Conservation (phyloP, 2,329 filamentous ascomycete species). For the Beauveria scarabaeidicola region DNA sequence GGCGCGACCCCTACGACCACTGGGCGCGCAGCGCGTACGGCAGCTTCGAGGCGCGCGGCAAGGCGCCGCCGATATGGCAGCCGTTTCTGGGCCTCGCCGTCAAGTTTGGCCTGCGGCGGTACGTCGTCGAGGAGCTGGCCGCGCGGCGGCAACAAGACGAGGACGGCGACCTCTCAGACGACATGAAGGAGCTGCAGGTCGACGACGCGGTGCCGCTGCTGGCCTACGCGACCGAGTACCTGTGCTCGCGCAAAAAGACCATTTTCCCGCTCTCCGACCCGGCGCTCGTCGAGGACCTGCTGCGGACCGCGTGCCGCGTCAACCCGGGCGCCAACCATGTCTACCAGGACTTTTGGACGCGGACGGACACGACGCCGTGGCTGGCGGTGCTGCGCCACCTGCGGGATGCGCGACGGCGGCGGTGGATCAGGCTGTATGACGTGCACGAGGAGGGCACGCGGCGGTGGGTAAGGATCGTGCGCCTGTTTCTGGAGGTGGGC, state of each 20-base stretch:
- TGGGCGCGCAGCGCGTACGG: slow-evolving; percentile 26
- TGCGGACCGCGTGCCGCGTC: slow-evolving; percentile 13
- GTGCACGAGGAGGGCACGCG: slow-evolving; percentile 18
- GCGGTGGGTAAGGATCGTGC: slow-evolving; percentile 23
- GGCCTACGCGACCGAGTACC: slow-evolving; percentile 25
- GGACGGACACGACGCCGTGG: slow-evolving; percentile 21
- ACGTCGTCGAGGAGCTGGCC: slow-evolving; percentile 19
- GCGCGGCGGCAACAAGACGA: neutral
- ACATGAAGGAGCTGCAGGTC: neutral
- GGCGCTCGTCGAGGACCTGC: slow-evolving; percentile 19
- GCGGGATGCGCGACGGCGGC: slow-evolving; percentile 21
- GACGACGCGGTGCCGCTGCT: slow-evolving; percentile 22
- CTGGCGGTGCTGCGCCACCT: slow-evolving; percentile 22
- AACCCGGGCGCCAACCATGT: slow-evolving; percentile 16
- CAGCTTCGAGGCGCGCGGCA: slow-evolving; percentile 22
- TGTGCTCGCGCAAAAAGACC: slow-evolving; percentile 26
- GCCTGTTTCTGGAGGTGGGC: slow-evolving; percentile 19
- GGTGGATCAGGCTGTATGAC: slow-evolving; percentile 25
- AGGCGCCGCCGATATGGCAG: slow-evolving; percentile 20
- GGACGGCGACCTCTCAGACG: neutral
- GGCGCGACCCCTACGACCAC: slow-evolving; percentile 22
- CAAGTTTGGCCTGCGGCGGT: slow-evolving; percentile 24
- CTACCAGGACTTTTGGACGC: slow-evolving; percentile 19
- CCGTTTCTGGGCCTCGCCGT: slow-evolving; percentile 25
- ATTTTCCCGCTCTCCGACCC: slow-evolving; percentile 26